Evolutionary conservation across 306 rosid genomes (phyloP).

Genomic region (Castanea mollissima): DNA sequence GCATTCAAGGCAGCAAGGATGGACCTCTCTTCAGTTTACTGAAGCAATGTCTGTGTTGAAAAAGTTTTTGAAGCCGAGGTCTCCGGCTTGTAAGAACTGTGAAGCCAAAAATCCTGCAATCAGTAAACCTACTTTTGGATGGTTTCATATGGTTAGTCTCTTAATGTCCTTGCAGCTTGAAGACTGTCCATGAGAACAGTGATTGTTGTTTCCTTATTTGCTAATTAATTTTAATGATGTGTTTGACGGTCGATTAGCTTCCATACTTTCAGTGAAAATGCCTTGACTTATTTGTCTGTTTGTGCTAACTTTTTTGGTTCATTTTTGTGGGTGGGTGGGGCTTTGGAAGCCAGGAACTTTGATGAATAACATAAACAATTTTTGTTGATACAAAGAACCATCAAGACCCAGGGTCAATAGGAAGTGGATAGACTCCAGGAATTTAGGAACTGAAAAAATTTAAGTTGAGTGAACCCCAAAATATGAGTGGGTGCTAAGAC

Average conservation of each 20-base stretch:
- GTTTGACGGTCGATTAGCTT: neutral
- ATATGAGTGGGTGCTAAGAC: neutral
- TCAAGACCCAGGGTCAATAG: neutral
- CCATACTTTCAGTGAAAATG: neutral
- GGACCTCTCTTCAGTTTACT: conserved; percentile 79
- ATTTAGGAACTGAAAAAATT: neutral
- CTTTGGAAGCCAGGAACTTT: neutral
- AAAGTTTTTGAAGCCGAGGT: conserved; percentile 28
- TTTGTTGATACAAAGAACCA: neutral
- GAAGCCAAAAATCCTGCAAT: conserved; percentile 42
- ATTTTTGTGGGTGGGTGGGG: neutral
- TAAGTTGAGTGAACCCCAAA: neutral
- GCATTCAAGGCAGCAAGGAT: conserved; percentile 34
- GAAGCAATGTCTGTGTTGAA: conserved; percentile 64
- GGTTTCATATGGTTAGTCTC: conserved; percentile 64
- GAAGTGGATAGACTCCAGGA: neutral
- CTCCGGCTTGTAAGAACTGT: conserved; percentile 49
- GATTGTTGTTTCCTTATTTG: neutral
- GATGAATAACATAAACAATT: neutral
- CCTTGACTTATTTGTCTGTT: neutral
- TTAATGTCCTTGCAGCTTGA: conserved; percentile 19
- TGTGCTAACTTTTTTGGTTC: neutral
- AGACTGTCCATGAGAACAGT: neutral
- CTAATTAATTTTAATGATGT: neutral
- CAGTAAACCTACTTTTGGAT: conserved; percentile 74